These are phyloP conservation scores for Aspergillus sp. DNA, from an alignment of 2,329 filamentous ascomycete species.

Conservation along the genomic window DNA sequence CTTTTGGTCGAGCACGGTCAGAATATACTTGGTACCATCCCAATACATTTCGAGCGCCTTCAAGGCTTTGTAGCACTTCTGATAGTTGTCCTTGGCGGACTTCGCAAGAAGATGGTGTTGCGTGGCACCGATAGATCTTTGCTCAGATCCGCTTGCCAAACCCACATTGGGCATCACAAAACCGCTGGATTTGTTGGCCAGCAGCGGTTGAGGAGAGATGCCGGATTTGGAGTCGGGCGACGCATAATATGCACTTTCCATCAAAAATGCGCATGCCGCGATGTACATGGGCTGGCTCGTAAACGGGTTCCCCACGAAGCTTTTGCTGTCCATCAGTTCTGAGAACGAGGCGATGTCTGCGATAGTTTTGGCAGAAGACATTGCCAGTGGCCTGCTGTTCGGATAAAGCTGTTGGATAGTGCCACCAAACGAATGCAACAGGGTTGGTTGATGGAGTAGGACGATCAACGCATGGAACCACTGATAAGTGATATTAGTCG, in stretches of 20 bases:
- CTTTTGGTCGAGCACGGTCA: slow-evolving; percentile 80
- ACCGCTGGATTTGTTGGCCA: slow-evolving; percentile 27
- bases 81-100: slow-evolving; percentile 79
- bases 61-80: slow-evolving; percentile 75
- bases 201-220: slow-evolving; percentile 41
- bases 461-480: slow-evolving; percentile 88
- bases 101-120: slow-evolving; percentile 73
- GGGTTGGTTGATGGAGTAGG: slow-evolving; percentile 73
- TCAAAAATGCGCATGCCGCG: slow-evolving; percentile 79
- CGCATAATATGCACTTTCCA: slow-evolving; percentile 68
- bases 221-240: slow-evolving; percentile 57
- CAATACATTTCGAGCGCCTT: slow-evolving; percentile 77
- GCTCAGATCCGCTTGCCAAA: slow-evolving; percentile 17
- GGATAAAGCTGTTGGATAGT: slow-evolving; percentile 65
- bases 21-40: slow-evolving; percentile 79
- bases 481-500: slow-evolving; percentile 8
- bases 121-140: slow-evolving; percentile 26
- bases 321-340: slow-evolving; percentile 76
- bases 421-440: slow-evolving; percentile 69
- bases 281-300: slow-evolving; percentile 89
- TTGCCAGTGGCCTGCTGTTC: slow-evolving; percentile 72
- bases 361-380: slow-evolving; percentile 87
- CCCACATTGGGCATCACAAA: slow-evolving; percentile 31
- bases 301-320: slow-evolving; percentile 81
- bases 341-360: slow-evolving; percentile 83